Percentiles rank a stretch among this genome's conserved stretches.
Conservation (phyloP, 139 green algal genomes). For the Micractinium conductrix region DNA sequence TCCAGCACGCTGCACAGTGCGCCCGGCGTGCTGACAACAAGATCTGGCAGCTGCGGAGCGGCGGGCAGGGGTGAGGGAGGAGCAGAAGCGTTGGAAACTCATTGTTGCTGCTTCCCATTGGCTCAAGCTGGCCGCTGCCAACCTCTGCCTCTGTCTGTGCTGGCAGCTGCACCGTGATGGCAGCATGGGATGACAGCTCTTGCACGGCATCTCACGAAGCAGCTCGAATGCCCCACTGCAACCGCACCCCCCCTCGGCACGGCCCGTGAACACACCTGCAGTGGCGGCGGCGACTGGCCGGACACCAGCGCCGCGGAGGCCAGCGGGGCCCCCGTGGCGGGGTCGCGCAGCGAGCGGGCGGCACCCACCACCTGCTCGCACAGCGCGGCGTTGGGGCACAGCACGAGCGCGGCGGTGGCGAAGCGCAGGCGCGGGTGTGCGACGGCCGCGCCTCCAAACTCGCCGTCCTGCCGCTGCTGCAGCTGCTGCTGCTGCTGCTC, state of each 20-base stretch:
- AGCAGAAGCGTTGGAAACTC: no score
- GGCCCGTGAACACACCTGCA: no score
- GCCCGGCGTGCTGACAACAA: constrained; percentile 81
- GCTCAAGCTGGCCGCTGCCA: no score
- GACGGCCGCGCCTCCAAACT: not conserved
- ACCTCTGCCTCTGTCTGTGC: no score
- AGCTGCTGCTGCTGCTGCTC: not conserved
- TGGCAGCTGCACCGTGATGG: no score
- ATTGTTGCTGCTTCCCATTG: no score
- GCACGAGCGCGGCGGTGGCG: constrained; percentile 64
- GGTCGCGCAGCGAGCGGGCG: constrained; percentile 34
- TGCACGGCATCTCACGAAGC: no score
- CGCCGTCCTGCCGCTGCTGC: not conserved
- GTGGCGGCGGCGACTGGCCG: constrained; percentile 60
- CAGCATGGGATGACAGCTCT: no score
- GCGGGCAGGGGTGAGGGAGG: no score
- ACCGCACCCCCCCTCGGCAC: no score
- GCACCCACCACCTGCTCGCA: constrained; percentile 74
- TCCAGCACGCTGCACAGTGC: constrained; percentile 64
- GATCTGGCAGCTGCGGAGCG: constrained; percentile 68
- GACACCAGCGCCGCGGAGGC: constrained; percentile 57
- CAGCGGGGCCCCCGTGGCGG: constrained; percentile 45
- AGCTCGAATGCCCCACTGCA: no score
- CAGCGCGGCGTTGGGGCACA: constrained; percentile 89
- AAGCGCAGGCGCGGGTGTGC: not conserved